Evolutionary conservation across 1,284 basidiomycete species (phyloP).

Genomic region (Ceratobasidium sp.): DNA sequence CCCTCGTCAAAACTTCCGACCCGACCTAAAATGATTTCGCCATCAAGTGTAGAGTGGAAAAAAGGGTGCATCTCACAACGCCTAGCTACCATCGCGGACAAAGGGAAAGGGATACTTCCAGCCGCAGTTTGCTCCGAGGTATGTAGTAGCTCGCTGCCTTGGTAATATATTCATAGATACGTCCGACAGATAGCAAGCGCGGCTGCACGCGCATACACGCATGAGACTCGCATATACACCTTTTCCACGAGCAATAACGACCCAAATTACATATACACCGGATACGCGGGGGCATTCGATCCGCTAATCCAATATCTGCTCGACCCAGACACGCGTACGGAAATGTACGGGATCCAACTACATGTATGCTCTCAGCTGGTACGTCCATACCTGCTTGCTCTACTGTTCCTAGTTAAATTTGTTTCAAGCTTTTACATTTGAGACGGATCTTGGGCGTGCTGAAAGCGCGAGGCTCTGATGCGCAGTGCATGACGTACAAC

Average conservation of each 20-base stretch:
- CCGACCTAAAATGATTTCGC: not conserved
- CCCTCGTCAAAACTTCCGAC: not conserved
- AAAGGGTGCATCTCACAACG: not conserved
- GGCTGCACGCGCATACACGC: not conserved
- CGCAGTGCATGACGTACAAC: not conserved
- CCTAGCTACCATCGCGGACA: not conserved
- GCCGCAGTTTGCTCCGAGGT: not conserved
- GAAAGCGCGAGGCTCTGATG: slow-evolving; percentile 6
- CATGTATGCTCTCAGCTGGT: slow-evolving; percentile 15
- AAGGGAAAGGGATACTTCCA: not conserved
- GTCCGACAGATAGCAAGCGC: not conserved
- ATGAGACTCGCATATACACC: slow-evolving; percentile 18
- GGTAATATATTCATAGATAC: not conserved
- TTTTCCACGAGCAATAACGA: not conserved
- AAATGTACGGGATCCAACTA: not conserved
- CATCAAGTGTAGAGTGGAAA: not conserved
- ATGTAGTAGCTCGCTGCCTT: not conserved
- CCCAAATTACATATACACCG: not conserved
- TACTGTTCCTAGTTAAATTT: not conserved
- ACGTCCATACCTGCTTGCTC: not conserved
- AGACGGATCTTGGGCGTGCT: slow-evolving; percentile 5
- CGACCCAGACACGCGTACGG: not conserved
- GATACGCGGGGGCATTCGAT: slow-evolving; percentile 6
- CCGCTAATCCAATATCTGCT: not conserved
- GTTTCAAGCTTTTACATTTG: slow-evolving; percentile 1